phyloP scores from a whole-genome alignment of 441 rosid genomes.

The Capsella rubella region DNA sequence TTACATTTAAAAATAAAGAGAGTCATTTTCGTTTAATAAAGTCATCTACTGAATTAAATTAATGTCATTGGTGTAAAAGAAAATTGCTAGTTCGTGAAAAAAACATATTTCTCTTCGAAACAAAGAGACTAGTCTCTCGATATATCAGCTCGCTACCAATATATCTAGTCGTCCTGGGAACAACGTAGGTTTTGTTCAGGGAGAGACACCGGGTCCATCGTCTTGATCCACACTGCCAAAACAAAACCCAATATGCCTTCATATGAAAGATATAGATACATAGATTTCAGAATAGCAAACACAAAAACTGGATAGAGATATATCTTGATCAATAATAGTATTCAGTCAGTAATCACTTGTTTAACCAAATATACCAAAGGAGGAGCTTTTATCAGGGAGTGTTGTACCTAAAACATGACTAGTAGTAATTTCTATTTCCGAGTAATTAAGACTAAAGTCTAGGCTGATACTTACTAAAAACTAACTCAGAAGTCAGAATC shows the following conservation, averaged over 20 bases:
- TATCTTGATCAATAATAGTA: not conserved
- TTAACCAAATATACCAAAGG: not conserved
- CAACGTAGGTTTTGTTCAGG: too few relatives aligned
- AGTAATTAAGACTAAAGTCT: not conserved
- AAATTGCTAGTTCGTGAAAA: not conserved
- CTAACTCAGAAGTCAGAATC: not conserved
- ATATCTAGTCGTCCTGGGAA: too few relatives aligned
- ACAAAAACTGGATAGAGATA: too few relatives aligned
- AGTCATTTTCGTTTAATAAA: not conserved
- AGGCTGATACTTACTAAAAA: not conserved
- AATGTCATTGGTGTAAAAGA: not conserved
- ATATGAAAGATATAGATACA: not conserved
- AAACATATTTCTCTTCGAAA: too few relatives aligned
- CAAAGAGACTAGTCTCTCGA: too few relatives aligned
- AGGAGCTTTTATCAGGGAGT: not conserved
- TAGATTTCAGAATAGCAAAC: not conserved
- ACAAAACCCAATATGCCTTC: not conserved
- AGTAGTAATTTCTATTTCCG: too few relatives aligned
- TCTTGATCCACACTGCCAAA: slow-evolving; percentile 77
- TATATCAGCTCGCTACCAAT: too few relatives aligned
- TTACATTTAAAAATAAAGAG: not conserved
- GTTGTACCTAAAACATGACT: not conserved
- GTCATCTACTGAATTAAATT: not conserved
- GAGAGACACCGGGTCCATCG: slow-evolving; percentile 36
- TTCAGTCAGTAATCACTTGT: not conserved